These are phyloP conservation scores for Rubus idaeus DNA, from an alignment of 306 rosid genomes.

Conservation along the genomic window DNA sequence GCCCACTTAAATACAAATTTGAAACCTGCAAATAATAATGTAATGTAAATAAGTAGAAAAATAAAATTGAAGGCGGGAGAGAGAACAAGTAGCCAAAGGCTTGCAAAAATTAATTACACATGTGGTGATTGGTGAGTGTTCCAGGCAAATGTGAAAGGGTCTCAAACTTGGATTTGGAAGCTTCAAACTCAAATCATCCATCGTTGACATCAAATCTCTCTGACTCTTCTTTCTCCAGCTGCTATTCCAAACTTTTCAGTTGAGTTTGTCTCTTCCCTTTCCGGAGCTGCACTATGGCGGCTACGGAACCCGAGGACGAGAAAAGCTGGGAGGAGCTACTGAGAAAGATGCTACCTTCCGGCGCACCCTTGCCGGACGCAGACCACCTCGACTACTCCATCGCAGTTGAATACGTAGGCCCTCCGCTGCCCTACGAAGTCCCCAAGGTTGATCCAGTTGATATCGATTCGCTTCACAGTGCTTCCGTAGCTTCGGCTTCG, in stretches of 20 bases:
- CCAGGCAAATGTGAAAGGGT: too few species aligned
- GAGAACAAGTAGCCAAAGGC: background rate
- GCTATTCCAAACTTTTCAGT: background rate
- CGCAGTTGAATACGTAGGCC: slow-evolving; percentile 73
- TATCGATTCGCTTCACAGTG: slow-evolving; percentile 34
- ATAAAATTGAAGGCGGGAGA: background rate
- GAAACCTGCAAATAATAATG: too few species aligned
- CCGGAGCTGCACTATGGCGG: slow-evolving; percentile 56
- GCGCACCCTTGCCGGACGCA: slow-evolving; percentile 81
- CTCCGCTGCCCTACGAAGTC: slow-evolving; percentile 64
- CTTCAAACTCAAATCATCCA: background rate
- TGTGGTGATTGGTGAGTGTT: too few species aligned
- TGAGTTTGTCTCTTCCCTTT: background rate
- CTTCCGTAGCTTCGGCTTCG: slow-evolving; percentile 37
- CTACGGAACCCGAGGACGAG: slow-evolving; percentile 48
- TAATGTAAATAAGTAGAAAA: too few species aligned
- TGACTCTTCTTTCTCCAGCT: background rate
- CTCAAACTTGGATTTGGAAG: background rate
- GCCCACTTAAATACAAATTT: too few species aligned
- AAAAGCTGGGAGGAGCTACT: slow-evolving; percentile 60
- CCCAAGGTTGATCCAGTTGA: slow-evolving; percentile 73
- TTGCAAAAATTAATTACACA: background rate
- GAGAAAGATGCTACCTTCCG: slow-evolving; percentile 75
- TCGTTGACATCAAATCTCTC: background rate
- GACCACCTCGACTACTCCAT: slow-evolving; percentile 85